Conservation (phyloP, 2,329 filamentous ascomycete genomes). For the Fusarium sp. region DNA sequence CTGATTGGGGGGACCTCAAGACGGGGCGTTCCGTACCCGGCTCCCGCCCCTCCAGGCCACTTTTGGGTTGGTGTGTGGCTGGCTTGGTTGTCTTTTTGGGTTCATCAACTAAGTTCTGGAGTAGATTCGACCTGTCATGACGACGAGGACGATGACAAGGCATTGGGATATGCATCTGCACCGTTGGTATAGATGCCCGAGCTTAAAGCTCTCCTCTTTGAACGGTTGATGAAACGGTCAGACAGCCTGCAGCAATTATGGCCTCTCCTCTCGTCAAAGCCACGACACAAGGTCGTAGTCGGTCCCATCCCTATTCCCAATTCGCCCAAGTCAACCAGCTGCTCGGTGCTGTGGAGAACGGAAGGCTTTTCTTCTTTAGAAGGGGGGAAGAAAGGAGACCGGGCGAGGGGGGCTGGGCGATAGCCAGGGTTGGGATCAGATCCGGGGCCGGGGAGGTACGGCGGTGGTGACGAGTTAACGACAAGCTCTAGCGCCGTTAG, state of each 20-base stretch:
- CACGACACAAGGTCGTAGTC: slow-evolving; percentile 41
- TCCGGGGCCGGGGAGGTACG: slow-evolving; percentile 38
- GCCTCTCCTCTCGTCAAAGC: slow-evolving; percentile 28
- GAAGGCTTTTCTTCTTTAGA: slow-evolving; percentile 4
- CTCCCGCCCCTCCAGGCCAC: slow-evolving; percentile 42
- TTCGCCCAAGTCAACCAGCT: slow-evolving; percentile 47
- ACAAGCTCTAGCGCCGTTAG: slow-evolving; percentile 15
- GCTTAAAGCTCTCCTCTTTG: not conserved
- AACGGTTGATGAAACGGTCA: not conserved
- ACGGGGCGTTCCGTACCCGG: slow-evolving; percentile 44
- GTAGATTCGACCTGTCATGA: not conserved
- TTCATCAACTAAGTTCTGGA: no score
- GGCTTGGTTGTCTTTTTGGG: not conserved
- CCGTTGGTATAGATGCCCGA: not conserved
- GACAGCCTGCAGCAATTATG: slow-evolving; percentile 28
- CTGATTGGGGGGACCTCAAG: slow-evolving; percentile 36
- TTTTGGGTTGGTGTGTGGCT: slow-evolving; percentile 32
- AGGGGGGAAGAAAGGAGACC: slow-evolving; percentile 5
- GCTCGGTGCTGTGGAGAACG: slow-evolving; percentile 46
- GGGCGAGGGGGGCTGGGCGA: slow-evolving; percentile 23
- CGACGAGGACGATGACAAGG: not conserved
- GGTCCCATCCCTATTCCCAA: slow-evolving; percentile 36
- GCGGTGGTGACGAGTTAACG: slow-evolving; percentile 26
- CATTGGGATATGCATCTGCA: not conserved
- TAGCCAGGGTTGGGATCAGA: slow-evolving; percentile 41